Percentiles rank a stretch among this genome's conserved stretches.
These are phyloP conservation scores for Exophiala bonariae DNA, from an alignment of 2,329 filamentous ascomycete genomes.

Conservation along the genomic window DNA sequence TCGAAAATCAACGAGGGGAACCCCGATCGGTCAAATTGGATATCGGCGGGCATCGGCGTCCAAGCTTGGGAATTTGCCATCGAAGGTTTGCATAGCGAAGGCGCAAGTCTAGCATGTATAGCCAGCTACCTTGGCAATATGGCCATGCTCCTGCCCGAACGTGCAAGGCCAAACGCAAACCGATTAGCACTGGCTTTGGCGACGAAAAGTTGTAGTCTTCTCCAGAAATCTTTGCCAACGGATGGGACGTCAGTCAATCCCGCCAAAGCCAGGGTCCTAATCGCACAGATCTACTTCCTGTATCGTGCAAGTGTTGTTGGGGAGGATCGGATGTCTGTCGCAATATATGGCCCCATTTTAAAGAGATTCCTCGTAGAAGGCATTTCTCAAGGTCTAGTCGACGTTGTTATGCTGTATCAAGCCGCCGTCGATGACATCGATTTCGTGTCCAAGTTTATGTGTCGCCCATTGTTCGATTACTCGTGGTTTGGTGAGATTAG, in stretches of 20 bases:
- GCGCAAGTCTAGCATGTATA: conserved; percentile 2
- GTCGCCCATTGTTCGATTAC: conserved; percentile 4
- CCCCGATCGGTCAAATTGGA: neutral
- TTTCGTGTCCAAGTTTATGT: conserved; percentile 2
- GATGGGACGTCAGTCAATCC: neutral
- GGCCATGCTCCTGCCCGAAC: conserved; percentile 3
- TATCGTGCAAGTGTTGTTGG: conserved; percentile 4
- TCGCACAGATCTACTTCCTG: conserved; percentile 5
- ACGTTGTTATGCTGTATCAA: conserved; percentile 5
- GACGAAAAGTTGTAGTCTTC: conserved; percentile 1
- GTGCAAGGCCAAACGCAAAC: neutral
- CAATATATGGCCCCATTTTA: conserved; percentile 2
- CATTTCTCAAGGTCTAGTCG: conserved; percentile 1
- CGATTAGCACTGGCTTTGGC: neutral
- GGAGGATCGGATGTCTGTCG: neutral
- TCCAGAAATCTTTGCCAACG: neutral
- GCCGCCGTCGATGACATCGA: conserved; percentile 5
- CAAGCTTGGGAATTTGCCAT: conserved; percentile 1
- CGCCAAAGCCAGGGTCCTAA: neutral
- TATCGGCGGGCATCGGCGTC: neutral
- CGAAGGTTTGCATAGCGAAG: neutral
- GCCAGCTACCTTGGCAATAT: conserved; percentile 5
- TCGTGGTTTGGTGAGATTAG: neutral
- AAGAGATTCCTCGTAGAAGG: conserved; percentile 1
- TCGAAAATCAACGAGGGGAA: neutral